A percentile compares a stretch with the other conserved stretches of the same genome.
Evolutionary conservation across 306 rosid genomes (phyloP).

Genomic region (Vigna radiata): DNA sequence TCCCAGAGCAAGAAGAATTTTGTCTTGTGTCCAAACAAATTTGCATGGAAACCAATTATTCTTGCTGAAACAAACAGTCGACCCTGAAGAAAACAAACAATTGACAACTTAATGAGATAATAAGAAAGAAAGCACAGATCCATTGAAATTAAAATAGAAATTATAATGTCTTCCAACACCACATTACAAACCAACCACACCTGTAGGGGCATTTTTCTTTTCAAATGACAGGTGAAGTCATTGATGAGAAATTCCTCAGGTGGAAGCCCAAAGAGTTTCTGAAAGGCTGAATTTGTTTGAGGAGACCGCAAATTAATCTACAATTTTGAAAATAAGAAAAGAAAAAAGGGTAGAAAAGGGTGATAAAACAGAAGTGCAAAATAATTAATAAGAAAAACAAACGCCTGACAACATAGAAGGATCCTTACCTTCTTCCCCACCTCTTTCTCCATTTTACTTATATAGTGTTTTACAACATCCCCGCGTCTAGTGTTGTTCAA

Average conservation of each 20-base stretch:
- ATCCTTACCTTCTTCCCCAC: slow-evolving; percentile 91
- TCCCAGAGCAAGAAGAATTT: slow-evolving; percentile 96
- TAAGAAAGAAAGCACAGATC: slow-evolving; percentile 34
- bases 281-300: slow-evolving; percentile 94
- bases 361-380: slow-evolving; percentile 26
- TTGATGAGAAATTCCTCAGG: slow-evolving; percentile 97
- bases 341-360: slow-evolving; percentile 34
- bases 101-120: slow-evolving; percentile 40
- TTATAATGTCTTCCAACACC: slow-evolving; percentile 31
- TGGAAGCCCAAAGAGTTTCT: slow-evolving; percentile 93
- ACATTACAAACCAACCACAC: slow-evolving; percentile 49
- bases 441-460: slow-evolving; percentile 97
- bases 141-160: slow-evolving; percentile 34
- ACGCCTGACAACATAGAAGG: slow-evolving; percentile 29
- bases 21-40: slow-evolving; percentile 89
- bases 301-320: slow-evolving; percentile 94
- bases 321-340: slow-evolving; percentile 37
- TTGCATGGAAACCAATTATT: slow-evolving; percentile 93
- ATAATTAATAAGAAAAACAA: slow-evolving; percentile 24
- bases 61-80: slow-evolving; percentile 92
- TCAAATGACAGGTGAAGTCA: slow-evolving; percentile 93
- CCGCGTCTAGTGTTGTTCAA: slow-evolving; percentile 85
- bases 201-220: slow-evolving; percentile 96
- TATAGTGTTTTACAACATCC: slow-evolving; percentile 71
- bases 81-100: slow-evolving; percentile 66